These are phyloP conservation scores for Capsicum chinense DNA, from an alignment of 257 asterid species.

Conservation along the genomic window DNA sequence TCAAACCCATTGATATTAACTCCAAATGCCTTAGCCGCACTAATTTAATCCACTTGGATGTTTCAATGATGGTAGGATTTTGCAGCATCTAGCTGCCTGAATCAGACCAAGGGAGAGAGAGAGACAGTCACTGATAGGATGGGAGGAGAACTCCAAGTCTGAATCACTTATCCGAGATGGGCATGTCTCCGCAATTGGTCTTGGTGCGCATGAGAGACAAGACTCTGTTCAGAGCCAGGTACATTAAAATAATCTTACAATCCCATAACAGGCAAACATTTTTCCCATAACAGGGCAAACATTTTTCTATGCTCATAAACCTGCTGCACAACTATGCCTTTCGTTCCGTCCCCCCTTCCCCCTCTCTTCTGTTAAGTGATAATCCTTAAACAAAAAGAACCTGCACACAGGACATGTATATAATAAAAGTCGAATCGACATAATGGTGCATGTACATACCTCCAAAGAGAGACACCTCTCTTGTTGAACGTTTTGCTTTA, in stretches of 20 bases:
- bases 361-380: neutral
- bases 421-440: neutral
- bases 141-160: neutral
- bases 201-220: neutral
- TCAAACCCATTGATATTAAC: too few relatives aligned
- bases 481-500: slow-evolving; percentile 70
- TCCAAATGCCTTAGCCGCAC: too few relatives aligned
- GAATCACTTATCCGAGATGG: neutral
- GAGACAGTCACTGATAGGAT: neutral
- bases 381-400: slow-evolving; percentile 13
- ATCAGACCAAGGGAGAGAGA: too few relatives aligned
- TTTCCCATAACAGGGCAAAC: neutral
- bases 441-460: slow-evolving; percentile 57
- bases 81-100: too few relatives aligned
- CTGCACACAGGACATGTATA: neutral
- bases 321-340: neutral
- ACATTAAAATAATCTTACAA: neutral
- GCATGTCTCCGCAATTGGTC: neutral
- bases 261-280: neutral
- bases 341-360: neutral
- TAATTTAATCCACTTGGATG: too few relatives aligned
- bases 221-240: neutral
- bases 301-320: slow-evolving; percentile 2
- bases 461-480: slow-evolving; percentile 92
- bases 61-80: too few relatives aligned